Conservation (phyloP, 2,329 filamentous ascomycete species). For the Emergomyces orientalis region DNA sequence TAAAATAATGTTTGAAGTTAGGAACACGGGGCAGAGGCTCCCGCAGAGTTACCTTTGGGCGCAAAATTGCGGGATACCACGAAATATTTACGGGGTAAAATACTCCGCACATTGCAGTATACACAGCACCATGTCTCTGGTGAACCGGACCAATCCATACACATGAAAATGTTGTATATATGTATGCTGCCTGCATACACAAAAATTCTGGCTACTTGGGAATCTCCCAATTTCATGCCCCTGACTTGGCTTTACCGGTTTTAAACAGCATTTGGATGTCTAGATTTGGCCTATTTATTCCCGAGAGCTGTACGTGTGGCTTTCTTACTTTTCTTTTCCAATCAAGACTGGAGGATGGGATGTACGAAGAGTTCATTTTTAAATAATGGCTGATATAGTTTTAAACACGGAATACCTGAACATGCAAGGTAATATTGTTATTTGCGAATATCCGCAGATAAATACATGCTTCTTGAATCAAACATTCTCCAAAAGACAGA, state of each 20-base stretch:
- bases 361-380: too few relatives aligned
- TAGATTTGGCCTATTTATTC: background rate
- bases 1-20: background rate
- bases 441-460: background rate
- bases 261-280: background rate
- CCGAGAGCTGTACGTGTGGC: background rate
- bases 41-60: background rate
- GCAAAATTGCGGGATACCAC: background rate
- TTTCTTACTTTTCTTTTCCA: background rate
- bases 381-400: too few relatives aligned
- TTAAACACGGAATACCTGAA: background rate
- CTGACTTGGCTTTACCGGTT: background rate
- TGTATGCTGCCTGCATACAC: background rate
- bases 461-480: too few relatives aligned
- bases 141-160: too few relatives aligned
- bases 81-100: background rate
- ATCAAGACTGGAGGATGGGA: too few relatives aligned
- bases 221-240: background rate
- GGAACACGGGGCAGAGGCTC: background rate
- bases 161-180: background rate
- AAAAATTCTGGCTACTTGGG: background rate
- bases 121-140: background rate
- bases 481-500: too few relatives aligned
- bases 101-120: background rate
- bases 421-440: background rate